These are phyloP conservation scores for Agrocybe pediades DNA, from an alignment of 768 basidiomycete genomes.

Conservation along the genomic window DNA sequence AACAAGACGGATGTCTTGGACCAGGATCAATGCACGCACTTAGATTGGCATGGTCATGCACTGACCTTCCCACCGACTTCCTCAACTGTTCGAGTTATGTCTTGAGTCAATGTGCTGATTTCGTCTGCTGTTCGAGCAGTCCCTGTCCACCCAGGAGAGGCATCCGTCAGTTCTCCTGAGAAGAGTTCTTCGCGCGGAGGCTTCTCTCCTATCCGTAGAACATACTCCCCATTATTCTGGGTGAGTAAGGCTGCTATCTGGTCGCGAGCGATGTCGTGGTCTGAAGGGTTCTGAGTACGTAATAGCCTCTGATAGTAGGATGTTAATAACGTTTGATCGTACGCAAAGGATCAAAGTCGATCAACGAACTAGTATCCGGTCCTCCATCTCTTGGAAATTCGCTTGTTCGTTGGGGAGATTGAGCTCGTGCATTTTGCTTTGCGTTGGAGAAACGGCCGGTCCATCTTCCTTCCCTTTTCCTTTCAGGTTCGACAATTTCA, in stretches of 20 bases:
- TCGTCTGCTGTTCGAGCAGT: constrained; percentile 50
- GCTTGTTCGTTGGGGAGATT: constrained; percentile 2
- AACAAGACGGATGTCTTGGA: constrained; percentile 65
- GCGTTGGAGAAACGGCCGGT: constrained; percentile 4
- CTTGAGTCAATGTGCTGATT: constrained; percentile 44
- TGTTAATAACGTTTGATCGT: neutral
- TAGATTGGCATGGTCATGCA: neutral
- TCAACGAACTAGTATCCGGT: constrained; percentile 50
- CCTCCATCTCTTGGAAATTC: constrained; percentile 51
- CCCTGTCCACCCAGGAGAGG: constrained; percentile 58
- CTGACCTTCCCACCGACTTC: constrained; percentile 81
- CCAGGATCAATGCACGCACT: neutral
- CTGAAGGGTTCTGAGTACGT: constrained; percentile 38
- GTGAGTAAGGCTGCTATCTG: constrained; percentile 68
- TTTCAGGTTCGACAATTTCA: constrained; percentile 35
- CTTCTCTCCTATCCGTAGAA: constrained; percentile 71
- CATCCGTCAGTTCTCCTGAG: constrained; percentile 49
- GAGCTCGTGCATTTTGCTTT: constrained; percentile 7
- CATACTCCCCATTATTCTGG: constrained; percentile 69
- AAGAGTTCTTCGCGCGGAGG: constrained; percentile 62
- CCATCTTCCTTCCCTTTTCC: constrained; percentile 44
- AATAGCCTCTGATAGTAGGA: constrained; percentile 41
- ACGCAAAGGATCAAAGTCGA: constrained; percentile 3
- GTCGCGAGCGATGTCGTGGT: constrained; percentile 62
- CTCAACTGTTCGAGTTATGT: constrained; percentile 55